Evolutionary conservation across 2,329 filamentous ascomycete species (phyloP).

Genomic region (Helotiales sp.): DNA sequence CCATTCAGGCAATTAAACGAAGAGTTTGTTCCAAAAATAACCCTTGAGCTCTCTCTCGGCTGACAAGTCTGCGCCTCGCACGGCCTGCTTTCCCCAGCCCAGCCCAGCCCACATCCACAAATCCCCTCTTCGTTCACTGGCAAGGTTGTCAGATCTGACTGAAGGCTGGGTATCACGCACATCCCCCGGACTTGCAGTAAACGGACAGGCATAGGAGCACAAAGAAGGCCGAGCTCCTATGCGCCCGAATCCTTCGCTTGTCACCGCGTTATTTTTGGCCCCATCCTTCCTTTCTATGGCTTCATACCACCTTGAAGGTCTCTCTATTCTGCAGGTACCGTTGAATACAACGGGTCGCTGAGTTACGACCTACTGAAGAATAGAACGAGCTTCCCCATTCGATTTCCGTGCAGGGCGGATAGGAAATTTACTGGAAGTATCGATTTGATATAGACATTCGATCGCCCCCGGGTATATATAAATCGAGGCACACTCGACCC

Average conservation of each 20-base stretch:
- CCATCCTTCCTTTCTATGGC: not conserved
- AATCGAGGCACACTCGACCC: constrained; percentile 1
- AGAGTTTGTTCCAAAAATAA: not conserved
- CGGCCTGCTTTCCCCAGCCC: not conserved
- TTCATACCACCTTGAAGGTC: not conserved
- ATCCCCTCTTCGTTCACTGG: not conserved
- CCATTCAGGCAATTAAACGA: not conserved
- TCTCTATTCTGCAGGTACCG: constrained; percentile 3
- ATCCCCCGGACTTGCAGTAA: constrained; percentile 9
- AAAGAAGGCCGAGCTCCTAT: not conserved
- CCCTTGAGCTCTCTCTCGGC: not conserved
- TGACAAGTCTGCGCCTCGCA: not conserved
- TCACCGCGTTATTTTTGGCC: constrained; percentile 17
- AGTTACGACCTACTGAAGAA: not conserved
- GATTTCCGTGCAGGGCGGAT: not conserved
- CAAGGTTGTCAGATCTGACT: not conserved
- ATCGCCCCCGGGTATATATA: not conserved
- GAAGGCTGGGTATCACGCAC: constrained; percentile 15
- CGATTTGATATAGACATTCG: not conserved
- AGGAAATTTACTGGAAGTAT: not conserved
- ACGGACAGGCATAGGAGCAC: constrained; percentile 2
- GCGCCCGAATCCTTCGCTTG: constrained; percentile 2
- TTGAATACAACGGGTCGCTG: not conserved
- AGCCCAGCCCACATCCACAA: not conserved
- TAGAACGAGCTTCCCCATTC: not conserved